phyloP scores from a whole-genome alignment of 1,284 basidiomycete species.

The Meira miltonrushii region DNA sequence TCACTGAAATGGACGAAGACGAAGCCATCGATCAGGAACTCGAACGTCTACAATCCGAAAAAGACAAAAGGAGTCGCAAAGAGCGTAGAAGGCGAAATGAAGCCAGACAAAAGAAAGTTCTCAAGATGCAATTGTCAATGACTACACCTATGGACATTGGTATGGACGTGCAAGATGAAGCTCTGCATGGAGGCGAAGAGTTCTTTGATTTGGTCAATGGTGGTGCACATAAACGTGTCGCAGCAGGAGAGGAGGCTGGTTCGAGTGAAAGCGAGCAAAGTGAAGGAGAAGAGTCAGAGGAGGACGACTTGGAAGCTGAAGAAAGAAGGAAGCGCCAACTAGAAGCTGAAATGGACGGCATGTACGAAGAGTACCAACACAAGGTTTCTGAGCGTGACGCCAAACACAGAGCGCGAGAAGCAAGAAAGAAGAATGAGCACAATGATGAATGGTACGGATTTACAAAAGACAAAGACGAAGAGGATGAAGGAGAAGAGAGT shows the following conservation, averaged over 20 bases:
- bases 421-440: constrained; percentile 66
- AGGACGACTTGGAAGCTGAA: constrained; percentile 55
- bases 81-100: constrained; percentile 85
- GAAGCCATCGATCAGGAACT: constrained; percentile 69
- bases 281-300: constrained; percentile 48
- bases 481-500: constrained; percentile 30
- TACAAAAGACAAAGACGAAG: constrained; percentile 13
- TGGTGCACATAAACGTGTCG: constrained; percentile 11
- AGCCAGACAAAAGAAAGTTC: constrained; percentile 76
- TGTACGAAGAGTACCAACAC: constrained; percentile 83
- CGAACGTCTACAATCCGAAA: constrained; percentile 75
- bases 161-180: constrained; percentile 60
- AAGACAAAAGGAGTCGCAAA: constrained; percentile 67
- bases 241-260: constrained; percentile 52
- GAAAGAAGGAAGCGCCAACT: constrained; percentile 58
- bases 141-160: constrained; percentile 92
- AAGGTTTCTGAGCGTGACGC: constrained; percentile 77
- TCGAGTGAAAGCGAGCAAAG: constrained; percentile 57
- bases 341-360: constrained; percentile 77
- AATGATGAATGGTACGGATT: constrained; percentile 50
- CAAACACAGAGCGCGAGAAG: constrained; percentile 82
- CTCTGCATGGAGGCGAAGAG: constrained; percentile 36
- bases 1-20: constrained; percentile 50
- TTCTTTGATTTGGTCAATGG: constrained; percentile 37
- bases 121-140: constrained; percentile 96